A percentile compares a stretch with the other conserved stretches of the same genome.
phyloP scores from a whole-genome alignment of 257 asterid species.

The Scutellaria barbata region DNA sequence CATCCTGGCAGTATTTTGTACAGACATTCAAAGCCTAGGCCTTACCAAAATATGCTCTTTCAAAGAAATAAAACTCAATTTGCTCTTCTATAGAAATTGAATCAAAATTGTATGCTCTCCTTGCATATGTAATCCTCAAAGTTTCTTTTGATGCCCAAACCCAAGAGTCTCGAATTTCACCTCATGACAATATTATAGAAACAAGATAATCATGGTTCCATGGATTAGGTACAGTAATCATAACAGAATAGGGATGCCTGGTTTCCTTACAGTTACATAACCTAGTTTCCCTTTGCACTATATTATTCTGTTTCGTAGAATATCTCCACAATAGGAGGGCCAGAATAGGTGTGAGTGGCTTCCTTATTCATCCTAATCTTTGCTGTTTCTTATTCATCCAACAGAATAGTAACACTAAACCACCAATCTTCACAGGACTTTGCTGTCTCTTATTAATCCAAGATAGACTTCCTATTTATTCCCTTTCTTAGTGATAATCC shows the following conservation, averaged over 20 bases:
- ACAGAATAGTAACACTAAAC: background rate
- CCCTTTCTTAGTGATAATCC: background rate
- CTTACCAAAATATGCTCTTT: background rate
- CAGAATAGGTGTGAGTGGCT: background rate
- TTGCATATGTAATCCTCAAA: background rate
- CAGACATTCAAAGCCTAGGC: background rate
- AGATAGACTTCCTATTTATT: background rate
- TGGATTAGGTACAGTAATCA: background rate
- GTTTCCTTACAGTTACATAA: background rate
- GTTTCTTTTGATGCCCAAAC: slow-evolving; percentile 10
- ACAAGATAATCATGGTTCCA: background rate
- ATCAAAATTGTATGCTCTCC: background rate
- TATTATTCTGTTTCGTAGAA: no score
- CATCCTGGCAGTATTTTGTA: background rate
- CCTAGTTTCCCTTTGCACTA: no score
- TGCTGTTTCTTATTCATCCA: no score
- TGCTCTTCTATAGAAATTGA: background rate
- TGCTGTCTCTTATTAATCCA: background rate
- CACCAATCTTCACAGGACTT: background rate
- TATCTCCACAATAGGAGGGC: no score
- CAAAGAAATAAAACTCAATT: background rate
- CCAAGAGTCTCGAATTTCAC: background rate
- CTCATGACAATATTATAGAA: background rate
- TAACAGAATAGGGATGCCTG: background rate
- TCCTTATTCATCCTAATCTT: no score